phyloP scores from a whole-genome alignment of 108 stramenopile genomes.

The Discostella pseudostelligera region DNA sequence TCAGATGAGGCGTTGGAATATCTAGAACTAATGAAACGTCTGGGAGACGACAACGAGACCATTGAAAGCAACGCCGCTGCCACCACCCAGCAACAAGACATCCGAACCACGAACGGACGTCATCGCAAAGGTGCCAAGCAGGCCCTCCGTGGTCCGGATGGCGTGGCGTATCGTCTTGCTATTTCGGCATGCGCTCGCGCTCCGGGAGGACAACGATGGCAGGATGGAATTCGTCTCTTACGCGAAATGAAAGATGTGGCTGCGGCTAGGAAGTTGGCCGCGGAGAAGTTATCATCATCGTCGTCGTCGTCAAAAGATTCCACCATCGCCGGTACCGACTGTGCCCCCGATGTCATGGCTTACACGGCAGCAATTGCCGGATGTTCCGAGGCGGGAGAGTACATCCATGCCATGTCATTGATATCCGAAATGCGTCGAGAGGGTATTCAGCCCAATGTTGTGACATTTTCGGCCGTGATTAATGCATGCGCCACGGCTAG shows the following conservation, averaged over 20 bases:
- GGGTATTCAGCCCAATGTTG: slow-evolving; percentile 70
- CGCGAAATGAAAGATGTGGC: slow-evolving; percentile 44
- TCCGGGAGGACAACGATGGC: slow-evolving; percentile 56
- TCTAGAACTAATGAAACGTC: slow-evolving; percentile 63
- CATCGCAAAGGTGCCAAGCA: slow-evolving; percentile 51
- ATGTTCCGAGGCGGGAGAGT: slow-evolving; percentile 78
- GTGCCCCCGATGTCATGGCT: slow-evolving; percentile 59
- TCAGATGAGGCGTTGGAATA: slow-evolving; percentile 60
- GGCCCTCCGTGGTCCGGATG: slow-evolving; percentile 68
- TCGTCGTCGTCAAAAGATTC: too few species aligned
- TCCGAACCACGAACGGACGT: slow-evolving; percentile 46
- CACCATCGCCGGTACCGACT: slow-evolving; percentile 22
- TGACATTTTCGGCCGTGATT: slow-evolving; percentile 70
- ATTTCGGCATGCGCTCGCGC: slow-evolving; percentile 77
- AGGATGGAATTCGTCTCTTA: slow-evolving; percentile 58
- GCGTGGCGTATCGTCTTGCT: slow-evolving; percentile 74
- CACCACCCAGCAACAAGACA: neutral
- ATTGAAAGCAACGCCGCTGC: neutral
- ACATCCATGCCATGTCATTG: slow-evolving; percentile 62
- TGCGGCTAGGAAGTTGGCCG: slow-evolving; percentile 4
- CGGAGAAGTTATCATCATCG: too few species aligned
- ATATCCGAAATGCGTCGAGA: slow-evolving; percentile 64
- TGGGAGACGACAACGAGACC: slow-evolving; percentile 7
- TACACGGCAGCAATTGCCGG: slow-evolving; percentile 81
- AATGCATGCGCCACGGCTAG: slow-evolving; percentile 75